A percentile compares a stretch with the other conserved stretches of the same genome.
These are phyloP conservation scores for Podila minutissima DNA, from an alignment of 192 early-diverging fungal genomes.

Conservation along the genomic window DNA sequence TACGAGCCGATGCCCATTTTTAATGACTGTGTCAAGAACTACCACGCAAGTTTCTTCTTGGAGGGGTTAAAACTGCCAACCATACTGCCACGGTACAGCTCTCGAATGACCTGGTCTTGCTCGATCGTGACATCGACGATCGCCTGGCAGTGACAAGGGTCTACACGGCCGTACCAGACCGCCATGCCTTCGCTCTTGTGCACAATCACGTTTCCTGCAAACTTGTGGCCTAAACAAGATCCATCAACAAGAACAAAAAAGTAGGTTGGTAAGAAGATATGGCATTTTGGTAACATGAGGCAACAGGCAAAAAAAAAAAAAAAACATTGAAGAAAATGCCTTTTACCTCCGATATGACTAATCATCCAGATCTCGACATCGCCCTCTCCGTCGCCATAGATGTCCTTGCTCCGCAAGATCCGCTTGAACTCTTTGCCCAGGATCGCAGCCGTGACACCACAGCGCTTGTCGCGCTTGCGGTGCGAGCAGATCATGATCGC, in stretches of 20 bases:
- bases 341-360: conserved; percentile 66
- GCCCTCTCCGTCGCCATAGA: conserved; percentile 56
- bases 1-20: not conserved
- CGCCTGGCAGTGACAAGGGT: conserved; percentile 56
- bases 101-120: conserved; percentile 59
- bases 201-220: conserved; percentile 68
- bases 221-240: conserved; percentile 61
- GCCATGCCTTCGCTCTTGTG: conserved; percentile 59
- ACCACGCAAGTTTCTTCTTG: conserved; percentile 41
- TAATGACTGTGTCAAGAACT: not conserved
- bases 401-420: conserved; percentile 54
- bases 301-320: not conserved
- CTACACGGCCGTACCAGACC: conserved; percentile 69
- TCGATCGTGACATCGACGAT: conserved; percentile 65
- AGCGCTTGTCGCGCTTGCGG: conserved; percentile 64
- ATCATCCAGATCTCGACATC: conserved; percentile 59
- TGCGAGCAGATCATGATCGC: conserved; percentile 69
- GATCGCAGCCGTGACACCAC: conserved; percentile 62
- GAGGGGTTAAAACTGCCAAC: conserved; percentile 56
- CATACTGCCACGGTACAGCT: conserved; percentile 66
- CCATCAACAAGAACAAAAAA: not conserved
- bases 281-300: not conserved
- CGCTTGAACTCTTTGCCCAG: conserved; percentile 61
- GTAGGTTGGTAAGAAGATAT: not conserved
- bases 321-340: not conserved